Conservation (phyloP, 208 protist genomes). For the Leishmania mexicana region DNA sequence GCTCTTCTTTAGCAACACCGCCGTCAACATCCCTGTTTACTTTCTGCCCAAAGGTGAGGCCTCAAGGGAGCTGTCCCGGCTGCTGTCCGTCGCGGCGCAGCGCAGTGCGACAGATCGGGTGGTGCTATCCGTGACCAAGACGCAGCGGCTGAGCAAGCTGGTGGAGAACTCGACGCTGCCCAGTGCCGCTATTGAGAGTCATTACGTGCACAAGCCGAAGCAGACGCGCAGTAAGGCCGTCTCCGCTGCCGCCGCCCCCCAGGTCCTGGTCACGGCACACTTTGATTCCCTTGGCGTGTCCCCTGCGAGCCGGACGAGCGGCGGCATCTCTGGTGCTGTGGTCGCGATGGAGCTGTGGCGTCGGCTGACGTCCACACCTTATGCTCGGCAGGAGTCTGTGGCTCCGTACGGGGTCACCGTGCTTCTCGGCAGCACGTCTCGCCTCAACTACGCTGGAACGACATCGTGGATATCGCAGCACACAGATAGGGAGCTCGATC, state of each 20-base stretch:
- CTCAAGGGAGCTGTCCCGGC: slow-evolving; percentile 23
- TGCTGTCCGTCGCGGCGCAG: slow-evolving; percentile 14
- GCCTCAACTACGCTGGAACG: slow-evolving; percentile 79
- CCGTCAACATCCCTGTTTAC: slow-evolving; percentile 57
- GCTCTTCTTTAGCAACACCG: slow-evolving; percentile 32
- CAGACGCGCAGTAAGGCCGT: slow-evolving; percentile 15
- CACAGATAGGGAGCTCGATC: slow-evolving; percentile 55
- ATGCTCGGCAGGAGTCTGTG: slow-evolving; percentile 15
- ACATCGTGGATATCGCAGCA: slow-evolving; percentile 48
- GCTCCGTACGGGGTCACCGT: slow-evolving; percentile 50
- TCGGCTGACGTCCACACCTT: slow-evolving; percentile 39
- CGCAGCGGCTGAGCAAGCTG: slow-evolving; percentile 21
- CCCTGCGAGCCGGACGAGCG: slow-evolving; percentile 48
- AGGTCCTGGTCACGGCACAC: slow-evolving; percentile 67
- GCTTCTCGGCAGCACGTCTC: slow-evolving; percentile 69
- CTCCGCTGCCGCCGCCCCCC: slow-evolving; percentile 22
- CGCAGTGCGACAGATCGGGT: slow-evolving; percentile 33
- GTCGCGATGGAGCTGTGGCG: slow-evolving; percentile 80
- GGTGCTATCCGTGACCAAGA: slow-evolving; percentile 55
- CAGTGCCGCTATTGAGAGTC: slow-evolving; percentile 35
- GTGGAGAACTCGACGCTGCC: slow-evolving; percentile 48
- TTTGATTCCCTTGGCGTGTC: slow-evolving; percentile 78
- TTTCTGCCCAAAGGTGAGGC: slow-evolving; percentile 39
- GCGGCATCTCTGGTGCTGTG: slow-evolving; percentile 54
- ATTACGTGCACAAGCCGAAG: slow-evolving; percentile 40